These are phyloP conservation scores for Cercospora zeae-maydis DNA, from an alignment of 2,329 filamentous ascomycete species.

Conservation along the genomic window DNA sequence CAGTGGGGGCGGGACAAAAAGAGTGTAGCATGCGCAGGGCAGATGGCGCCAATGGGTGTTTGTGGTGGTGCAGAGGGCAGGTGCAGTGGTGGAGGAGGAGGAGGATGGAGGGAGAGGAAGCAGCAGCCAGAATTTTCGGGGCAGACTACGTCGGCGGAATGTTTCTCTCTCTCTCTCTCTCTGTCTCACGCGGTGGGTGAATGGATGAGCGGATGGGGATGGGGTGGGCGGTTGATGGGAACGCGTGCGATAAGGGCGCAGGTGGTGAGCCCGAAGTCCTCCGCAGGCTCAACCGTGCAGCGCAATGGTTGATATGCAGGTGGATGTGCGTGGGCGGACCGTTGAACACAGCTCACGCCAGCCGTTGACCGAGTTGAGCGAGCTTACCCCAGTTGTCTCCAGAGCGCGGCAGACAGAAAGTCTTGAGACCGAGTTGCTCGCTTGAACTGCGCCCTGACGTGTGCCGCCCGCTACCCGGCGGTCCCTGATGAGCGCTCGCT, in stretches of 20 bases:
- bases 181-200: not conserved
- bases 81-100: slow-evolving; percentile 4
- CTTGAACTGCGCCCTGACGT: not conserved
- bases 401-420: slow-evolving; percentile 7
- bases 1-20: slow-evolving; percentile 10
- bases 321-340: slow-evolving; percentile 2
- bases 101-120: not conserved
- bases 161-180: not conserved
- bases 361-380: slow-evolving; percentile 2
- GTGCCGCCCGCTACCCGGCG: not conserved
- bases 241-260: slow-evolving; percentile 8
- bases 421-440: slow-evolving; percentile 3
- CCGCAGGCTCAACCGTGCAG: slow-evolving; percentile 11
- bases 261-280: slow-evolving; percentile 3
- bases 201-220: not conserved
- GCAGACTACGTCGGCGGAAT: not conserved
- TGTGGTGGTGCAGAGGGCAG: not conserved
- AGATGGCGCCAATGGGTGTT: slow-evolving; percentile 10
- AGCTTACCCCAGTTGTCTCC: slow-evolving; percentile 8
- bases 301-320: slow-evolving; percentile 14
- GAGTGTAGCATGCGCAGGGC: slow-evolving; percentile 20
- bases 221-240: slow-evolving; percentile 2
- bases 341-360: slow-evolving; percentile 6
- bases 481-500: not conserved
- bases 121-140: slow-evolving; percentile 16